Conservation (phyloP, 1,284 basidiomycete genomes). For the Crepidotus sp. region DNA sequence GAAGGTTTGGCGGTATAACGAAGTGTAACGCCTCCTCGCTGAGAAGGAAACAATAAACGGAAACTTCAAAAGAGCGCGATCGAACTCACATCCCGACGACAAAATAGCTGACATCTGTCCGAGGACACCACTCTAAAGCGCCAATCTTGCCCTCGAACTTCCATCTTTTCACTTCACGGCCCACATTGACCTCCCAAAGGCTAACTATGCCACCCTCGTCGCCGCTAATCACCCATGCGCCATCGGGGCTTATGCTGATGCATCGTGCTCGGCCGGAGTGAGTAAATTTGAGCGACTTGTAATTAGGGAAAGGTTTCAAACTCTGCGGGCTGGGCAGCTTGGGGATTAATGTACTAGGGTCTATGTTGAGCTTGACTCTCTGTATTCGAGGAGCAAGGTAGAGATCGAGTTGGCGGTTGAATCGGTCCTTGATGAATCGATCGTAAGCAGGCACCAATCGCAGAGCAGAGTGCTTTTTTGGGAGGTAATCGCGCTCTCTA, state of each 20-base stretch:
- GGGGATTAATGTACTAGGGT: slow-evolving; percentile 87
- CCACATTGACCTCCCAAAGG: slow-evolving; percentile 92
- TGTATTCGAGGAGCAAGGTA: slow-evolving; percentile 95
- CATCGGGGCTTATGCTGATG: slow-evolving; percentile 79
- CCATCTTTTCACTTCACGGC: slow-evolving; percentile 87
- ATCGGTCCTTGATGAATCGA: slow-evolving; percentile 89
- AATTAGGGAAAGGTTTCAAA: slow-evolving; percentile 90
- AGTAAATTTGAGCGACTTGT: slow-evolving; percentile 64
- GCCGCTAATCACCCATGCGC: slow-evolving; percentile 87
- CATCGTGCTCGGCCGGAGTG: slow-evolving; percentile 74
- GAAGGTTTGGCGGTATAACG: slow-evolving; percentile 73
- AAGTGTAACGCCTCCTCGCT: slow-evolving; percentile 79
- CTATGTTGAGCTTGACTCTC: slow-evolving; percentile 79
- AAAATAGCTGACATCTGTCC: slow-evolving; percentile 76
- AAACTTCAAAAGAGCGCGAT: slow-evolving; percentile 5
- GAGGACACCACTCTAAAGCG: slow-evolving; percentile 90
- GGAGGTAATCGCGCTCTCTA: slow-evolving; percentile 84
- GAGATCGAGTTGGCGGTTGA: slow-evolving; percentile 90
- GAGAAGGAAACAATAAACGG: slow-evolving; percentile 18
- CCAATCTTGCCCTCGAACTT: slow-evolving; percentile 76
- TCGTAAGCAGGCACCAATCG: slow-evolving; percentile 90
- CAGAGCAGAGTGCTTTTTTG: slow-evolving; percentile 79
- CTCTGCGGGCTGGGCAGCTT: slow-evolving; percentile 93
- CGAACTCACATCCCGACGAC: slow-evolving; percentile 69
- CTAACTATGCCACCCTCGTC: slow-evolving; percentile 85